phyloP scores from a whole-genome alignment of 805 yeast genomes.

The Yarrowia keelungensis region DNA sequence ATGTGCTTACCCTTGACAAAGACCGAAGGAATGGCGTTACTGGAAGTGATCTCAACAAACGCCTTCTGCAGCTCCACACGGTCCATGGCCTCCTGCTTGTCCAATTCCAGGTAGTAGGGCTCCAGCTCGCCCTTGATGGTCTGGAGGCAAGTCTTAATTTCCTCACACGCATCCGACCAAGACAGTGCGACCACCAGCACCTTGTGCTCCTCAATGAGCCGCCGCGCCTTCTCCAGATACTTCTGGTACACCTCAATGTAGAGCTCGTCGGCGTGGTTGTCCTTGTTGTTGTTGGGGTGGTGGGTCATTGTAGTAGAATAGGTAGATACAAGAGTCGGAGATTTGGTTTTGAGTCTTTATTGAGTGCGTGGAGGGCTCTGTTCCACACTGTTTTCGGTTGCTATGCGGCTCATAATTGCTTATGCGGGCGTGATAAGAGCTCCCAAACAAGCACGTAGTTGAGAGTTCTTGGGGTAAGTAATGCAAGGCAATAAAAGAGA shows the following conservation, averaged over 20 bases:
- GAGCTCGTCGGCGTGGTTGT: conserved; percentile 25
- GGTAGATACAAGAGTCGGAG: background rate
- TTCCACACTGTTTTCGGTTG: conserved; percentile 15
- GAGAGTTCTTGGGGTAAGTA: background rate
- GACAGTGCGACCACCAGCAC: conserved; percentile 31
- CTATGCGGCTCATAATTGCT: conserved; percentile 38
- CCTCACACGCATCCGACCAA: conserved; percentile 33
- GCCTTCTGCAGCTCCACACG: conserved; percentile 62
- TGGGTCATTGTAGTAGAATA: conserved; percentile 5
- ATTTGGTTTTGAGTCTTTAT: conserved; percentile 3
- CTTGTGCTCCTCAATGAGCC: conserved; percentile 23
- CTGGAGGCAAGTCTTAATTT: conserved; percentile 20
- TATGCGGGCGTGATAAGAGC: conserved; percentile 17
- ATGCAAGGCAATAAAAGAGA: conserved; percentile 6
- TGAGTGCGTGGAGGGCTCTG: conserved; percentile 6
- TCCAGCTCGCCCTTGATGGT: conserved; percentile 30
- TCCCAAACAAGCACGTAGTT: conserved; percentile 15
- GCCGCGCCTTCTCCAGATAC: conserved; percentile 32
- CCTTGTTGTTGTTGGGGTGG: conserved; percentile 20
- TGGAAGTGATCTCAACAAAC: conserved; percentile 63
- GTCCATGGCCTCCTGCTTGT: conserved; percentile 55
- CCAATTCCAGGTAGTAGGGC: conserved; percentile 58
- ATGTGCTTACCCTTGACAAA: conserved; percentile 65
- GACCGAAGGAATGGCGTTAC: conserved; percentile 74
- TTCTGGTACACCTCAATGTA: conserved; percentile 28